Percentiles rank a stretch among this genome's conserved stretches.
Evolutionary conservation across 2,329 filamentous ascomycete genomes (phyloP).

Genomic region (Beauveria australis): DNA sequence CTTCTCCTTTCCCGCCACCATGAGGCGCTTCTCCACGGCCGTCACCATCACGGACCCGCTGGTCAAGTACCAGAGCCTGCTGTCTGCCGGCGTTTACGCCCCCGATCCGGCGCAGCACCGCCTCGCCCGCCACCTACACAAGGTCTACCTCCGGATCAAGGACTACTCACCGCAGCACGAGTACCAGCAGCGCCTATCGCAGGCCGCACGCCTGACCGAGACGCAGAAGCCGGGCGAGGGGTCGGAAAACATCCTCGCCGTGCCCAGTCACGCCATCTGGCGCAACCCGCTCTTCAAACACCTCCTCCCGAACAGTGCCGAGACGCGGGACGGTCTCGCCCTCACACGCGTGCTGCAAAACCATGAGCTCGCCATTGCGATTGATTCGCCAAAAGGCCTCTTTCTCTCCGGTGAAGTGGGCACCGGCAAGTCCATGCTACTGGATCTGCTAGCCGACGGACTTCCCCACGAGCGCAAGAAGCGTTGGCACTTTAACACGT

Average conservation of each 20-base stretch:
- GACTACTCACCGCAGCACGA: constrained; percentile 68
- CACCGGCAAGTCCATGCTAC: constrained; percentile 77
- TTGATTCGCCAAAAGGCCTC: constrained; percentile 65
- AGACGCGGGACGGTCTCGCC: constrained; percentile 52
- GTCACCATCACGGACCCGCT: constrained; percentile 63
- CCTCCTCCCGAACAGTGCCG: constrained; percentile 44
- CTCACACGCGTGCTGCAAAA: constrained; percentile 61
- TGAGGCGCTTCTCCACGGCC: constrained; percentile 36
- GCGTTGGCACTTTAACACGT: constrained; percentile 78
- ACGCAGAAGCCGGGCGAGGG: constrained; percentile 21
- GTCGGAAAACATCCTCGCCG: constrained; percentile 33
- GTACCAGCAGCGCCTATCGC: constrained; percentile 57
- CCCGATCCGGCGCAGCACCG: constrained; percentile 67
- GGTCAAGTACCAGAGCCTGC: constrained; percentile 64
- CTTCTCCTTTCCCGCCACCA: constrained; percentile 7
- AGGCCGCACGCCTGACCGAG: constrained; percentile 43
- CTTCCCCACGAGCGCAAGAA: constrained; percentile 65
- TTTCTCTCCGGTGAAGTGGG: constrained; percentile 77
- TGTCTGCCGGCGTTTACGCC: constrained; percentile 57
- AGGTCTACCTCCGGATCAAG: constrained; percentile 66
- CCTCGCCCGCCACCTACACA: constrained; percentile 66
- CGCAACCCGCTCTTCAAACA: constrained; percentile 51
- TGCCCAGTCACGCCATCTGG: constrained; percentile 46
- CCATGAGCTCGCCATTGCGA: constrained; percentile 61
- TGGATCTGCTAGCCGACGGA: constrained; percentile 72